Evolutionary conservation across 352 stramenopile genomes (phyloP), one percentile per base, ranked within the genome.

Genomic region (Pythium folliculosum): DNA sequence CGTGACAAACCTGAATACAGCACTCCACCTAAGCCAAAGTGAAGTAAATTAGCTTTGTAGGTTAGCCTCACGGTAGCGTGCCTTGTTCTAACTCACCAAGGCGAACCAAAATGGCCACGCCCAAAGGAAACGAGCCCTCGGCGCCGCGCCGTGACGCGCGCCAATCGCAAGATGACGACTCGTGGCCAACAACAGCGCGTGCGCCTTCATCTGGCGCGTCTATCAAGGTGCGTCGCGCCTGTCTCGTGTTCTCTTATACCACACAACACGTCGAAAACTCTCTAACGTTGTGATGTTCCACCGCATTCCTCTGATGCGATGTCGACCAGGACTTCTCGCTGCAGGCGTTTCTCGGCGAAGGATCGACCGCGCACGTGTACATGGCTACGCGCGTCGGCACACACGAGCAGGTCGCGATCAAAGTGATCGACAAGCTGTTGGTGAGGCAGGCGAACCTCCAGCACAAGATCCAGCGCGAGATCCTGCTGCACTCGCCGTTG

Each of bases 371-470:
- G 27, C 84, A 94, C 43, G 82, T 94, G 47, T 92, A 94, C 73
- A 60, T 90, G 44, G 86, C 86, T 16, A 65, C 84, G 37, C 76
- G 78, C 65, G 22, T 48, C 37, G 25, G 21, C 0, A 64, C 76
- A n/a, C 51, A 60, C n/a, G 77, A 75, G 0, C 63, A 63, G 25
- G 78, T 93, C n/a, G 87, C 84, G 17, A 87, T 95, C 65, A 92
- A 95, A 76, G 82, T 92, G 57, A 81, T 95, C 45, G 87, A 95
- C 72, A 93, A 95, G 69, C 71, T 93, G 45, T 53, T 89, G 40
- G 71, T 88, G 27, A 75, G 75, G 21, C 84, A 87, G 53, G 72
- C 81, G 51, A 72, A 89, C 48, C 67, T 91, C 32, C 72, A 89
- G 71, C 71, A 71, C 65, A 84, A 84, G 60, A 67, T 89, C 14